Base-by-base conservation (phyloP, 2,329 filamentous ascomycete genomes). In the Shiraia bambusicola region DNA sequence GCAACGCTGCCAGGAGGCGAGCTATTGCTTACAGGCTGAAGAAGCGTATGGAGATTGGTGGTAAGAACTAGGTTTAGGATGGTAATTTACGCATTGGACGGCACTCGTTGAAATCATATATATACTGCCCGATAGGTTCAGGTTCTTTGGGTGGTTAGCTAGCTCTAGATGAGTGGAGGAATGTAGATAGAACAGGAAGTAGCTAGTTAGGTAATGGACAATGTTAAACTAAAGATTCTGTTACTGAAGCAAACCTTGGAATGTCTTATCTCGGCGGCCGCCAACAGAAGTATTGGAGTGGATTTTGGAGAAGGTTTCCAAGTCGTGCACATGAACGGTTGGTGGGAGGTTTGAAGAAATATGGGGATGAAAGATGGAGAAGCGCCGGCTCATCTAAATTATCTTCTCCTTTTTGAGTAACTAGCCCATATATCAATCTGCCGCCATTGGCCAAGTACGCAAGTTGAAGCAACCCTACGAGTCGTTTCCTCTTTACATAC, bases 1-100 rank as follows among this genome's bases (percentile, higher is more conserved):
- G 73, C 42, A 36, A 75, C 12, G 72, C 73, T 37, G 77, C 77
- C 26, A 73, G 78, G 66, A 84, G 83, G 79, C 74, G 82, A 34
- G 80, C 82, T 25, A 70, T 84, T 49, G 78, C 77, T 51, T 83
- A 79, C 69, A 66, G 56, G 48, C 56, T 69, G 37, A 65, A 66
- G 63, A 69, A 67, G 63, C 58, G 65, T 15, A 65, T 66, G 63
- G 59, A 63, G 45, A 45, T 66, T 39, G 54, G 52, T 28, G 49
- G 49, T 47, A 56, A 44, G 45, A 46, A 53, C 44, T 61, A 56
- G 43, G 26, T 15, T 9, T n/a, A 4, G n/a, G 12, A 9, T 26
- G 4, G 36, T 7, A 16, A 37, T 32, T 9, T 34, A 27, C 13
- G 26, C 15, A 33, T 19, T 6, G 32, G 34, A 37, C 25, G 9